These are phyloP conservation scores for Pontederia crassipes DNA, from an alignment of 176 grass and related monocot species.

Conservation along the genomic window DNA sequence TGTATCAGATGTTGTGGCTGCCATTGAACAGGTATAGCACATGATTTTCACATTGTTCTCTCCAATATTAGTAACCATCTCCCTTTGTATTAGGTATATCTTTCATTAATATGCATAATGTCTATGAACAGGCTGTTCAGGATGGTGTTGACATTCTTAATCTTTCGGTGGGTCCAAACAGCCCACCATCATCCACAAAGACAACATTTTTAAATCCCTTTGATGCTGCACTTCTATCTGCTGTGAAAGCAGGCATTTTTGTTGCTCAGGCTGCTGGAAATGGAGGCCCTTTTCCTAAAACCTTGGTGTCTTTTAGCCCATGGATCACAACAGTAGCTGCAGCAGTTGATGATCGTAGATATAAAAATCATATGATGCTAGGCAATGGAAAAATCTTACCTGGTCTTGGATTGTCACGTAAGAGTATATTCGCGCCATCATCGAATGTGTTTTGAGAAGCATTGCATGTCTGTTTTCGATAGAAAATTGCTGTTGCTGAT, in stretches of 20 bases:
- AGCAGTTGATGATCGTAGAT: slow-evolving; percentile 93
- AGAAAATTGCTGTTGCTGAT: no score
- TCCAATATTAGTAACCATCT: no score
- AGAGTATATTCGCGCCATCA: slow-evolving; percentile 24
- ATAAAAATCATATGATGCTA: slow-evolving; percentile 89
- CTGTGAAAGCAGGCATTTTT: slow-evolving; percentile 96
- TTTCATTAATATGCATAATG: neutral
- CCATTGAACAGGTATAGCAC: slow-evolving; percentile 78
- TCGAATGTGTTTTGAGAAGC: neutral
- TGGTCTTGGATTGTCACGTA: slow-evolving; percentile 97
- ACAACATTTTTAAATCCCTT: slow-evolving; percentile 97
- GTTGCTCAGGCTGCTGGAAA: slow-evolving; percentile 96
- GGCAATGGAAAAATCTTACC: slow-evolving; percentile 74
- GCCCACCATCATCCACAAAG: slow-evolving; percentile 75
- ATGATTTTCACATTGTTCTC: neutral
- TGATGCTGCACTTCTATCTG: slow-evolving; percentile 89
- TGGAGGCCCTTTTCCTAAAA: slow-evolving; percentile 95
- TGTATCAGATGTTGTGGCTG: slow-evolving; percentile 93
- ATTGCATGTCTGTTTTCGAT: neutral
- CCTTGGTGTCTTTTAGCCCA: slow-evolving; percentile 93
- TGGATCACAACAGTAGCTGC: slow-evolving; percentile 98
- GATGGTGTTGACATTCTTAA: slow-evolving; percentile 96
- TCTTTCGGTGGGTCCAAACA: slow-evolving; percentile 97
- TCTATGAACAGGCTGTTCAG: slow-evolving; percentile 61
- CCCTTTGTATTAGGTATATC: no score